Evolutionary conservation across 139 green algal genomes (phyloP).

Genomic region (Picochlorum sp.): DNA sequence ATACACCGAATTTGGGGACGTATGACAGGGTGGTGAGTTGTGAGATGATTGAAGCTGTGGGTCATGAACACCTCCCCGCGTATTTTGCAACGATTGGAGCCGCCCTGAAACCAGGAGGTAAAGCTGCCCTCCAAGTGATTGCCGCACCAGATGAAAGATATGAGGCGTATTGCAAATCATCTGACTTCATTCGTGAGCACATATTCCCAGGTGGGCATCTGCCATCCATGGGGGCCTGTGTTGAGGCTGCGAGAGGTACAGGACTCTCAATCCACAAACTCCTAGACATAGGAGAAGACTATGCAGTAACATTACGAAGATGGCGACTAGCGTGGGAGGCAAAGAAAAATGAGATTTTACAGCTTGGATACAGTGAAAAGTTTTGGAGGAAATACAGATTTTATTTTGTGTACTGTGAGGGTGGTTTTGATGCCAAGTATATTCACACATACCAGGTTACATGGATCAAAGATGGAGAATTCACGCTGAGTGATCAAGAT

Average conservation of each 20-base stretch:
- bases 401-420: constrained; percentile 94
- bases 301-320: constrained; percentile 76
- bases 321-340: constrained; percentile 59
- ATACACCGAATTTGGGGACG: constrained; percentile 38
- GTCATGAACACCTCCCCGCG: constrained; percentile 77
- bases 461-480: constrained; percentile 47
- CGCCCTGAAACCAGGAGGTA: constrained; percentile 69
- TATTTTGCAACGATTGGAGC: constrained; percentile 74
- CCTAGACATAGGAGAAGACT: constrained; percentile 81
- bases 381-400: constrained; percentile 89
- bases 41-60: constrained; percentile 98
- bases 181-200: constrained; percentile 96
- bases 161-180: constrained; percentile 71
- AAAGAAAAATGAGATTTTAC: constrained; percentile 27
- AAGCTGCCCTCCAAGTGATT: constrained; percentile 62
- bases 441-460: constrained; percentile 82
- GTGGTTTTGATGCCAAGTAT: constrained; percentile 74
- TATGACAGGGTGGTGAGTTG: constrained; percentile 82
- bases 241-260: constrained; percentile 6
- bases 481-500: constrained; percentile 14
- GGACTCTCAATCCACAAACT: constrained; percentile 27
- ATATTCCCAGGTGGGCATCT: constrained; percentile 81
- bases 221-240: constrained; percentile 6
- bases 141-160: constrained; percentile 72
- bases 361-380: constrained; percentile 63